phyloP scores from a whole-genome alignment of 805 yeast species.

The Myxozyma geophila region DNA sequence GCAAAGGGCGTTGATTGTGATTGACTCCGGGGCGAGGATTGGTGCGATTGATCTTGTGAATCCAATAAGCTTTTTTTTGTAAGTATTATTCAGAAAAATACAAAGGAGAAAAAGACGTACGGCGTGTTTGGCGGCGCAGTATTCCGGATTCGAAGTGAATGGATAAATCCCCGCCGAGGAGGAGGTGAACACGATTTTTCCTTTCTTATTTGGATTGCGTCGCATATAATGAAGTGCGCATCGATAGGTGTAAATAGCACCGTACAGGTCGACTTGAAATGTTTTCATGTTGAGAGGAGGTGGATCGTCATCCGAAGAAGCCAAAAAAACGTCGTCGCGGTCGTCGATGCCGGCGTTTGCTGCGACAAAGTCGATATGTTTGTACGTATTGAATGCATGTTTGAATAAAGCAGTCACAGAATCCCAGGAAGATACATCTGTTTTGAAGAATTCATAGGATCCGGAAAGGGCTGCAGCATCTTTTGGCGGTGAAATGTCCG shows the following conservation, averaged over 20 bases:
- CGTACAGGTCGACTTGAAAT: conserved; percentile 2
- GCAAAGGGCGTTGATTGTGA: conserved; percentile 3
- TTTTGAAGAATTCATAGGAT: background rate
- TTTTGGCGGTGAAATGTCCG: background rate
- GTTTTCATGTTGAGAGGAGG: background rate
- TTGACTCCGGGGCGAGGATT: background rate
- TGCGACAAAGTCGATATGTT: conserved; percentile 10
- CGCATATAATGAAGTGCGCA: conserved; percentile 5
- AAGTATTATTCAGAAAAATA: background rate
- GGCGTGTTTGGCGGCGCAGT: conserved; percentile 10
- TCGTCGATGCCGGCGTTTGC: conserved; percentile 19
- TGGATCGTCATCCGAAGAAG: background rate
- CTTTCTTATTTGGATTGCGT: background rate
- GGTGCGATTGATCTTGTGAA: conserved; percentile 7
- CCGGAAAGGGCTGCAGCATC: background rate
- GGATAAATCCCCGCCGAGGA: conserved; percentile 11
- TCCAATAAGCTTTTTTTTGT: conserved; percentile 2
- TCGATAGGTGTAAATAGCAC: background rate
- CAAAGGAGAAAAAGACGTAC: background rate
- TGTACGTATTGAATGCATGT: background rate
- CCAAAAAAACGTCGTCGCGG: conserved; percentile 1
- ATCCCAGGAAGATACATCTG: conserved; percentile 9
- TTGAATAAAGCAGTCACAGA: conserved; percentile 1
- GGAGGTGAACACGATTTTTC: conserved; percentile 5
- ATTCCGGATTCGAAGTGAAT: conserved; percentile 8